Evolutionary conservation across 495 filamentous ascomycete genomes (phyloP), one percentile per base, ranked within the genome.

Genomic region (Aspergillus olivimuriae): DNA sequence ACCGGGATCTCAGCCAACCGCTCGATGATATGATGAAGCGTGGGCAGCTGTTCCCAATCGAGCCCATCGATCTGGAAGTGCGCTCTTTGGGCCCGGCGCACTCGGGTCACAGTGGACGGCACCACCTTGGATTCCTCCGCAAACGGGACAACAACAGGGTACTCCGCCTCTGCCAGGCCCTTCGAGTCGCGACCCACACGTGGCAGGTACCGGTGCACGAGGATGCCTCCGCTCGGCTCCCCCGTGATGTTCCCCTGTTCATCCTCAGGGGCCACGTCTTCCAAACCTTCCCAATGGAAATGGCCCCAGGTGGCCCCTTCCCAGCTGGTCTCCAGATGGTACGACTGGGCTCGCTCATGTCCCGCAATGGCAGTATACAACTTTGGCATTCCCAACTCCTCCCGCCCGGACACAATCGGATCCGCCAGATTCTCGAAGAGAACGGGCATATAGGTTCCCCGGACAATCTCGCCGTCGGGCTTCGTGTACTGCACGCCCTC

Each of bases 341-440:
- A 72, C 2, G 63, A 63, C 2, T 48, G 48, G n/a, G 44, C 41
- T 4, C 60, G 58, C 20, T 61, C 59, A 35, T 66, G 41, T 1
- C 74, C 55, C 30, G 74, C 68, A 41, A 81, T 63, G 0, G 68
- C 65, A 19, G 61, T 61, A 34, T 67, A 77, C 4, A 80, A 37
- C 57, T 78, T 80, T 2, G 77, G 75, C 66, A 79, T 73, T 5
- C 75, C 76, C 11, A 77, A 60, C 52, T 80, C 76, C 24, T 82
- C 77, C 18, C 73, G 53, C 0, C 74, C 73, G 9, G 68, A 67
- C 0, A 77, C 56, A 28, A 80, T 76, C 0, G 73, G 70, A 47
- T 80, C 73, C 0, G 76, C 57, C 16, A 77, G 52, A 46, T 50
- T 65, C 50, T 78, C 75, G 34, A 81, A 75, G 4, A 81, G 53